Percentiles rank a stretch among this genome's conserved stretches.
phyloP scores from a whole-genome alignment of 2,329 filamentous ascomycete species.

The Pseudogymnoascus sp. region DNA sequence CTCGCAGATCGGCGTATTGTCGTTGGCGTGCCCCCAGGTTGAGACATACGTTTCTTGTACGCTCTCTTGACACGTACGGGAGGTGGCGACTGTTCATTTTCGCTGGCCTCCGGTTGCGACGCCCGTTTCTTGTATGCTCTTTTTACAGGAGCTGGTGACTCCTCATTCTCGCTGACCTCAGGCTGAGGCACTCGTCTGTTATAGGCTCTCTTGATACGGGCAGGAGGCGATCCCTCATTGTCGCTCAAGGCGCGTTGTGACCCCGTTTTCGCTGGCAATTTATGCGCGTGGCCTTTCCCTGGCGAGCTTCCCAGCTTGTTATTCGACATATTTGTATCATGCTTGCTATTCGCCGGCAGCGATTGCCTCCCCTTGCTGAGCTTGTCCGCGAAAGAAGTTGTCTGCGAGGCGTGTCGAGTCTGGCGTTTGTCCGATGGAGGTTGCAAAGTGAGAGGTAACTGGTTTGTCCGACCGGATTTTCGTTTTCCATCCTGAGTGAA shows the following conservation, averaged over 20 bases:
- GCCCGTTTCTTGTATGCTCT: conserved; percentile 1
- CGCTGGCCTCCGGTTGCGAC: conserved; percentile 17
- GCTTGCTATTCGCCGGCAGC: not conserved
- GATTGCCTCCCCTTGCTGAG: not conserved
- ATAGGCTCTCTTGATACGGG: conserved; percentile 14
- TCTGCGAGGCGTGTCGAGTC: conserved; percentile 41
- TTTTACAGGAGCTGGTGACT: conserved; percentile 19
- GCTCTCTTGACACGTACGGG: conserved; percentile 15
- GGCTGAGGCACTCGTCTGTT: conserved; percentile 17
- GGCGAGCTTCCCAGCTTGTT: not conserved
- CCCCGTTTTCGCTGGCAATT: not conserved
- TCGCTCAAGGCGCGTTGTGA: not conserved
- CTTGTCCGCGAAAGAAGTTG: conserved; percentile 17
- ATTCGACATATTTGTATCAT: not conserved
- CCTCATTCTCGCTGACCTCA: conserved; percentile 24
- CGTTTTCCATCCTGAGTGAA: conserved; percentile 68
- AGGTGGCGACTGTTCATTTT: conserved; percentile 1
- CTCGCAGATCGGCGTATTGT: conserved; percentile 21
- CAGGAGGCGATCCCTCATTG: not conserved
- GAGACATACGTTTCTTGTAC: conserved; percentile 10
- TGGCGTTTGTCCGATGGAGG: conserved; percentile 43
- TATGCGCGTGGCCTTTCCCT: not conserved
- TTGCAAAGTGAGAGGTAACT: conserved; percentile 45
- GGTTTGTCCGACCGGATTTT: conserved; percentile 59
- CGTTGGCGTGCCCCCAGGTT: conserved; percentile 18